Evolutionary conservation across 441 rosid genomes (phyloP).

Genomic region (Syzygium malaccense): DNA sequence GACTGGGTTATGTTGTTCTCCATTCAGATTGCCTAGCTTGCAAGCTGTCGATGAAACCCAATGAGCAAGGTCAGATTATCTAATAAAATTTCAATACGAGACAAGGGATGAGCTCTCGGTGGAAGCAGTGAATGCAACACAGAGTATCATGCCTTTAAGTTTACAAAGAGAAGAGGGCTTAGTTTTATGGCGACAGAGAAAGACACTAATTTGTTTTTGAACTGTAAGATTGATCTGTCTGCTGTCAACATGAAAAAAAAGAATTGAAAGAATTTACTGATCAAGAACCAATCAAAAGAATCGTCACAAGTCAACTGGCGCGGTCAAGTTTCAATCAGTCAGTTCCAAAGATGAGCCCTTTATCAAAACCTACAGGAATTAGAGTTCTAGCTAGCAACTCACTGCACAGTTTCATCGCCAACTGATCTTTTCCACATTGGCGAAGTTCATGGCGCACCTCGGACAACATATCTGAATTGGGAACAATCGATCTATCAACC

Average conservation of each 20-base stretch:
- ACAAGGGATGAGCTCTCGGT: background rate
- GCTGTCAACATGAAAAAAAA: background rate
- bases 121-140: background rate
- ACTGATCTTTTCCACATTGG: conserved; percentile 34
- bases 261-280: background rate
- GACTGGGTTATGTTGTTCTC: background rate
- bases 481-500: conserved; percentile 36
- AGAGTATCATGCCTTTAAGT: background rate
- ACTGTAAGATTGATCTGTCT: background rate
- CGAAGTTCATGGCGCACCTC: conserved; percentile 39
- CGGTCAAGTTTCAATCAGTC: background rate
- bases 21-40: background rate
- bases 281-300: background rate
- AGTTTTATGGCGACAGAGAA: background rate
- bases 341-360: background rate
- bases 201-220: background rate
- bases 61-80: background rate
- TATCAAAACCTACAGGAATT: conserved; percentile 20
- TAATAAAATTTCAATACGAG: background rate
- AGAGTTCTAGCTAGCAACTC: conserved; percentile 31
- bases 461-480: conserved; percentile 24
- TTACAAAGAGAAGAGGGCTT: background rate
- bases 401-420: conserved; percentile 25
- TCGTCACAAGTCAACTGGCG: background rate
- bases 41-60: background rate